These are phyloP conservation scores for Botrytis tulipae DNA, from an alignment of 2,329 filamentous ascomycete species.

Conservation along the genomic window DNA sequence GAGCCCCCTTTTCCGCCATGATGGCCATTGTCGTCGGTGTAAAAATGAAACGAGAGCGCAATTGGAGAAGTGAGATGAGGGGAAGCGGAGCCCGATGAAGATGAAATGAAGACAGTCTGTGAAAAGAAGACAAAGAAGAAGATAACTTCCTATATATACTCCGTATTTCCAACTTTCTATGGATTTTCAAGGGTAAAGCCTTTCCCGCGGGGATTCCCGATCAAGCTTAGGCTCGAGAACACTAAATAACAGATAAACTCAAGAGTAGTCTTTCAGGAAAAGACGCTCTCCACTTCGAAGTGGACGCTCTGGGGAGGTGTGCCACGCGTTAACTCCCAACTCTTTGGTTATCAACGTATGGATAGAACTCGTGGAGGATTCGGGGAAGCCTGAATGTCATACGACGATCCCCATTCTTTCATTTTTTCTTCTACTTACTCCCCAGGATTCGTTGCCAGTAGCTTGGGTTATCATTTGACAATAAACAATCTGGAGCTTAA, in stretches of 20 bases:
- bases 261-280: neutral
- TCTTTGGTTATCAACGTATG: neutral
- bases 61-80: neutral
- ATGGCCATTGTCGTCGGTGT: constrained; percentile 6
- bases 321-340: neutral
- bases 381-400: neutral
- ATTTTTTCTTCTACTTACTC: neutral
- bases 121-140: neutral
- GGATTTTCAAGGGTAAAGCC: neutral
- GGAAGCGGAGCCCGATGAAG: neutral
- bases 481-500: neutral
- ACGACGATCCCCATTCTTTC: neutral
- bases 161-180: neutral
- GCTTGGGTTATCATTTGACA: neutral
- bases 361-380: neutral
- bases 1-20: neutral
- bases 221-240: neutral
- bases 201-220: neutral
- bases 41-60: neutral
- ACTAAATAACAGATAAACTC: neutral
- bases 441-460: neutral
- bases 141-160: constrained; percentile 9
- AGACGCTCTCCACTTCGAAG: neutral
- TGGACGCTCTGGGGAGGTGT: neutral
- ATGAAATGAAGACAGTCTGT: constrained; percentile 5